Conservation (phyloP, 257 asterid species). For the Phtheirospermum japonicum region DNA sequence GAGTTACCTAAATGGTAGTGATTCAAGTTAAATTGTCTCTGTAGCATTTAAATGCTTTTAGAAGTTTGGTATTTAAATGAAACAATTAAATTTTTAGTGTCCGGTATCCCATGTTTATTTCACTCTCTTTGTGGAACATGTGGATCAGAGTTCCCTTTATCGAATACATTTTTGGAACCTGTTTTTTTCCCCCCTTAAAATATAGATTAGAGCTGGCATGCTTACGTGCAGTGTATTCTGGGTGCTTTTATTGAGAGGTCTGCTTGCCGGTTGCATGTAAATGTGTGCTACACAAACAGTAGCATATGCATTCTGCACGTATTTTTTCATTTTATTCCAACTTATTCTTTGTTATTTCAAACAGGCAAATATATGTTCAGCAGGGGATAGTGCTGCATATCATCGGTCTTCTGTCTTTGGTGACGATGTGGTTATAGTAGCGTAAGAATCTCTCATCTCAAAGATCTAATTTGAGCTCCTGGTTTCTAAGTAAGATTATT, state of each 20-base stretch:
- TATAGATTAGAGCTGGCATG: not conserved
- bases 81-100: not conserved
- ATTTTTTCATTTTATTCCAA: not conserved
- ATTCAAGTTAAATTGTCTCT: constrained; percentile 4
- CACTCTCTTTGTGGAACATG: constrained; percentile 1
- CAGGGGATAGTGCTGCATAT: constrained; percentile 97
- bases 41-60: not conserved
- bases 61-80: not conserved
- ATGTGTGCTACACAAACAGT: not conserved
- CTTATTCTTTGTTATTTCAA: constrained; percentile 24
- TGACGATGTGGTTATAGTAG: constrained; percentile 95
- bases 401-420: constrained; percentile 83
- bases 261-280: not conserved
- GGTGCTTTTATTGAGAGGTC: not conserved
- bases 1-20: constrained; percentile 4
- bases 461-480: constrained; percentile 16
- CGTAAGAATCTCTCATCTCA: constrained; percentile 55
- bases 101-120: not conserved
- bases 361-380: constrained; percentile 81
- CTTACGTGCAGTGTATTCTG: not conserved
- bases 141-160: not conserved
- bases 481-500: constrained; percentile 9
- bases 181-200: not conserved
- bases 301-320: not conserved
- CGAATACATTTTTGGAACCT: not conserved